Evolutionary conservation across 306 rosid species (phyloP).

Genomic region (Glycyrrhiza uralensis): DNA sequence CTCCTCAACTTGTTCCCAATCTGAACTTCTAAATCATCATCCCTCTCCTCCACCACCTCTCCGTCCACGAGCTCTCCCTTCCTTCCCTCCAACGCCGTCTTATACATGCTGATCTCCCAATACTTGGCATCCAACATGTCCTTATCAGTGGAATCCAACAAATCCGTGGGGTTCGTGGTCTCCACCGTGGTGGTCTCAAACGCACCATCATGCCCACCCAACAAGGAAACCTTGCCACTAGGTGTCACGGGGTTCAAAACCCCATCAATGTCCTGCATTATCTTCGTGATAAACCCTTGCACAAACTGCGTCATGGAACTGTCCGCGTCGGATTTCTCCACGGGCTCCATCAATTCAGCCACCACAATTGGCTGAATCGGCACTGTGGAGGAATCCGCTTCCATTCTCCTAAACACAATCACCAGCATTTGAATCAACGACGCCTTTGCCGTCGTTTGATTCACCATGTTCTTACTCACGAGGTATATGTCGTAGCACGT

Average conservation of each 20-base stretch:
- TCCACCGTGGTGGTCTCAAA: constrained; percentile 92
- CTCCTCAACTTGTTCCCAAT: constrained; percentile 95
- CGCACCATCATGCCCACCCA: constrained; percentile 90
- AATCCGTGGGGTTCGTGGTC: constrained; percentile 92
- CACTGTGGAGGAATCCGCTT: constrained; percentile 94
- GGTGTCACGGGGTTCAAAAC: constrained; percentile 79
- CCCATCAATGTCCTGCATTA: constrained; percentile 97
- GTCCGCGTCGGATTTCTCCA: constrained; percentile 71
- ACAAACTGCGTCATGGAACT: constrained; percentile 79
- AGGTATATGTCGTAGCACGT: constrained; percentile 91
- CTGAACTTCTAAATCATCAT: constrained; percentile 98
- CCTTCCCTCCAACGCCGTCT: constrained; percentile 96
- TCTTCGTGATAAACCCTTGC: constrained; percentile 93
- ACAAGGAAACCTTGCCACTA: constrained; percentile 39
- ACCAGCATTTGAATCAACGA: constrained; percentile 95
- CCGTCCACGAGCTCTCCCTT: constrained; percentile 93
- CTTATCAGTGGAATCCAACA: constrained; percentile 95
- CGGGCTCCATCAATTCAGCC: constrained; percentile 88
- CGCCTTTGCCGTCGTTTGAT: constrained; percentile 96
- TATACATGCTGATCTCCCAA: constrained; percentile 99
- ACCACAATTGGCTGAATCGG: constrained; percentile 96
- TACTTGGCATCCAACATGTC: constrained; percentile 99
- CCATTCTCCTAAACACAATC: constrained; percentile 97
- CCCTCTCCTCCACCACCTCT: constrained; percentile 79
- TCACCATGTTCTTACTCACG: constrained; percentile 80